Evolutionary conservation across 2,329 filamentous ascomycete genomes (phyloP).

Genomic region (Ciborinia camelliae): DNA sequence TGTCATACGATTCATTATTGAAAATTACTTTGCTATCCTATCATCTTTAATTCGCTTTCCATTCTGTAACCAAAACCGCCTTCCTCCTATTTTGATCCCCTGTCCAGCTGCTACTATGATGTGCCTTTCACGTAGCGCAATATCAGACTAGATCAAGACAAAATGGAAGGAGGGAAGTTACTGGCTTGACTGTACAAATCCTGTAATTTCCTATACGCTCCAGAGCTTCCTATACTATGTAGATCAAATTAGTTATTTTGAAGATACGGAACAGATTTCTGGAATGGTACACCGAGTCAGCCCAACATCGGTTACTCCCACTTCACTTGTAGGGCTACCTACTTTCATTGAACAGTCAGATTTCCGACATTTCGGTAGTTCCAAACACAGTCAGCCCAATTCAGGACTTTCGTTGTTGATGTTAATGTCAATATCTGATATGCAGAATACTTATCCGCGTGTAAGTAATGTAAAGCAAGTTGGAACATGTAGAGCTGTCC

Average conservation of each 20-base stretch:
- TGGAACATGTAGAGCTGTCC: not conserved
- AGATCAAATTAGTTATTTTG: not conserved
- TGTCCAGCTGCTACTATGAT: not conserved
- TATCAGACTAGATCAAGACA: not conserved
- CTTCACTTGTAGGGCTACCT: not conserved
- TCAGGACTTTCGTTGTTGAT: conserved; percentile 2
- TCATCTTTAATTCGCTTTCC: not conserved
- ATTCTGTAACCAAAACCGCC: not conserved
- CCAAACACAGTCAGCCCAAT: conserved; percentile 7
- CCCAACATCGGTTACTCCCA: not conserved
- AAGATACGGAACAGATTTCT: not conserved
- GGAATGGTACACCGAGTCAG: not conserved
- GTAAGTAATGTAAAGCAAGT: not conserved
- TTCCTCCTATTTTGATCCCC: not conserved
- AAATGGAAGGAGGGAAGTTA: not conserved
- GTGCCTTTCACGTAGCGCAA: not conserved
- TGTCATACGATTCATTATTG: too few species aligned
- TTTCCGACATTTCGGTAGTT: not conserved
- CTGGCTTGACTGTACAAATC: not conserved
- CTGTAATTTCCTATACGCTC: not conserved
- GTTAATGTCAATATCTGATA: too few species aligned
- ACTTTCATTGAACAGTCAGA: not conserved
- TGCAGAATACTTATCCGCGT: not conserved
- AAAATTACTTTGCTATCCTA: not conserved
- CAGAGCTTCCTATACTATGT: not conserved